Conservation (phyloP, 257 asterid species). For the Ballota nigra region DNA sequence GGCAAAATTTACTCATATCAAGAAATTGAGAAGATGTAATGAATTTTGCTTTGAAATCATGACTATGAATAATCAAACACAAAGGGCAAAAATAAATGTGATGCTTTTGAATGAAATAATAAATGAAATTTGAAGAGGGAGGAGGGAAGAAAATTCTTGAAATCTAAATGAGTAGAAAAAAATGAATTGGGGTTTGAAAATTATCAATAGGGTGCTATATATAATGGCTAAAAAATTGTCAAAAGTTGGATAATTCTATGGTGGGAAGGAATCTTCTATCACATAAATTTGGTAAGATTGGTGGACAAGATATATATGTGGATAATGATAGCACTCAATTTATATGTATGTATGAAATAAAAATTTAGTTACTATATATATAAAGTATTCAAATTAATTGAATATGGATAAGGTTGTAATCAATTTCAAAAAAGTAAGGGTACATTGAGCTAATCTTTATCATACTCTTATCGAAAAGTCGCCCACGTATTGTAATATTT, state of each 20-base stretch:
- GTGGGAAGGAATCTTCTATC: constrained; percentile 31
- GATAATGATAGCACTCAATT: constrained; percentile 32
- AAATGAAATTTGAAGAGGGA: not conserved
- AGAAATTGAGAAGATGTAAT: not conserved
- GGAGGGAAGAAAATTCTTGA: not conserved
- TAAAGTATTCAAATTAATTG: constrained; percentile 5
- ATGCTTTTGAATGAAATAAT: not conserved
- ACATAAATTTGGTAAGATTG: constrained; percentile 29
- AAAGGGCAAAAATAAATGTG: not conserved
- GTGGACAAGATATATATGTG: constrained; percentile 29
- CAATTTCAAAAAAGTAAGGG: constrained; percentile 8
- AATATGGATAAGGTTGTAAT: constrained; percentile 36
- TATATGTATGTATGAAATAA: not conserved
- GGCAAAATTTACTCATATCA: constrained; percentile 48
- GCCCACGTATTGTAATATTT: constrained; percentile 1
- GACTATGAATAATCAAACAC: not conserved
- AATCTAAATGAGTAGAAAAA: constrained; percentile 9
- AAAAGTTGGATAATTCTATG: constrained; percentile 16
- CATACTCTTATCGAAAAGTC: constrained; percentile 23
- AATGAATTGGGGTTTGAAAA: constrained; percentile 19
- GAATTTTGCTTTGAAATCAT: constrained; percentile 21
- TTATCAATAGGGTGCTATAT: constrained; percentile 17
- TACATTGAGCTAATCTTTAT: constrained; percentile 18
- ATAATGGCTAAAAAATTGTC: not conserved
- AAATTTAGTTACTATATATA: not conserved